phyloP scores from a whole-genome alignment of 768 basidiomycete genomes.

The Lactarius sanguifluus region DNA sequence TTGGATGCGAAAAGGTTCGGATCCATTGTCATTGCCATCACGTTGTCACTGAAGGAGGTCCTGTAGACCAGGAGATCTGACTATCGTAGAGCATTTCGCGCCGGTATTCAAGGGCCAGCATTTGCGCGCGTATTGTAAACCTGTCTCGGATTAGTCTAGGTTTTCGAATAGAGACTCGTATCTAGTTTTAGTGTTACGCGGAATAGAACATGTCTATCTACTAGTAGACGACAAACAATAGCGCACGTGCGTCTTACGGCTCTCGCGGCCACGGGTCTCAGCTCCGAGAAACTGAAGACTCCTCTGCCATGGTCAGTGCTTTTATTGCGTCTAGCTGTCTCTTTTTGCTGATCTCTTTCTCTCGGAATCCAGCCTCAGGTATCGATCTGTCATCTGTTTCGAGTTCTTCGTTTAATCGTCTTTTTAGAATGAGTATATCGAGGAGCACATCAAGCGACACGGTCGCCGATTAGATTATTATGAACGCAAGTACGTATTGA shows the following conservation, averaged over 20 bases:
- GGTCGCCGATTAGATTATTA: constrained; percentile 94
- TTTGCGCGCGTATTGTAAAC: background rate
- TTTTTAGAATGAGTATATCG: constrained; percentile 95
- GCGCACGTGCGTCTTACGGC: background rate
- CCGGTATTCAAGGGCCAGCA: background rate
- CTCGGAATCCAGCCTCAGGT: constrained; percentile 63
- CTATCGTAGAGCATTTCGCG: background rate
- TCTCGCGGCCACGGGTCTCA: background rate
- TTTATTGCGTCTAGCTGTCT: background rate
- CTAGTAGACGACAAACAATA: no score
- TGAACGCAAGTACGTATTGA: constrained; percentile 77
- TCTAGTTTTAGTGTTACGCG: no score
- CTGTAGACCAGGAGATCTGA: background rate
- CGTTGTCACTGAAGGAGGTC: background rate
- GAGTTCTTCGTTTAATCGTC: constrained; percentile 1
- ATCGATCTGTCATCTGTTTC: constrained; percentile 21
- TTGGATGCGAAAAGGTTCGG: background rate
- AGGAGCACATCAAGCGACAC: constrained; percentile 97
- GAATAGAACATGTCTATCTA: no score
- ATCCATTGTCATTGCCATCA: no score
- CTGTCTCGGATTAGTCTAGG: background rate
- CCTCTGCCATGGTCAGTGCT: constrained; percentile 24
- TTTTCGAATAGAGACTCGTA: background rate
- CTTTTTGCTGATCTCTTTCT: background rate
- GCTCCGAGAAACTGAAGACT: background rate